A percentile compares a stretch with the other conserved stretches of the same genome.
Evolutionary conservation across 2,329 filamentous ascomycete genomes (phyloP).

Genomic region (Pezicula neosporulosa): DNA sequence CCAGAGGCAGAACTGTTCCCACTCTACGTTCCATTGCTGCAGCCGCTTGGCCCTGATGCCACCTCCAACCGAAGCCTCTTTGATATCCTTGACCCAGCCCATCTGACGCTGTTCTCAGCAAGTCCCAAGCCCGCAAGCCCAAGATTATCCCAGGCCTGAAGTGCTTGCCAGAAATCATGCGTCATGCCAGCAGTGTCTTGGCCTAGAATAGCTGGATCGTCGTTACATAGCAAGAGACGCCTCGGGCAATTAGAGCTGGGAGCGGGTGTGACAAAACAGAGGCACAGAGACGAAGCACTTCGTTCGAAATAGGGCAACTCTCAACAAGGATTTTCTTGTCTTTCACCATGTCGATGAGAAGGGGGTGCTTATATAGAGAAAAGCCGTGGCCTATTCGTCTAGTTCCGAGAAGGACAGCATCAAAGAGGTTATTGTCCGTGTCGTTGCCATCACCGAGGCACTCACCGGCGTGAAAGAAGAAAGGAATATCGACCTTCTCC

Average conservation of each 20-base stretch:
- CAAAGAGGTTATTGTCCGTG: slow-evolving; percentile 80
- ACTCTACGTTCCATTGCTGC: slow-evolving; percentile 75
- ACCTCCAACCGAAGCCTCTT: slow-evolving; percentile 67
- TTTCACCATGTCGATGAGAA: slow-evolving; percentile 84
- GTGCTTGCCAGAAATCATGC: slow-evolving; percentile 90
- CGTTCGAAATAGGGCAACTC: slow-evolving; percentile 87
- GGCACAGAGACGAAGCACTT: slow-evolving; percentile 75
- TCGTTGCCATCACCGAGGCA: slow-evolving; percentile 74
- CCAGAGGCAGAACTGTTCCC: slow-evolving; percentile 91
- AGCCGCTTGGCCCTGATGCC: slow-evolving; percentile 70
- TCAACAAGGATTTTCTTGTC: slow-evolving; percentile 86
- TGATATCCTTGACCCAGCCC: slow-evolving; percentile 79
- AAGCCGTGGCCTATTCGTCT: slow-evolving; percentile 87
- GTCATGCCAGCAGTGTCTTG: slow-evolving; percentile 80
- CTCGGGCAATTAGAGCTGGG: slow-evolving; percentile 78
- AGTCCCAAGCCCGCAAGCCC: slow-evolving; percentile 84
- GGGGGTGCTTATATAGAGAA: slow-evolving; percentile 85
- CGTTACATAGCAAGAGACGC: slow-evolving; percentile 86
- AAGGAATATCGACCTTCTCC: slow-evolving; percentile 78
- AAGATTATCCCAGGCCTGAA: slow-evolving; percentile 89
- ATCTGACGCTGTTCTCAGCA: slow-evolving; percentile 89
- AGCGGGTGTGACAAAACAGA: slow-evolving; percentile 77
- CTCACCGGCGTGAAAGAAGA: slow-evolving; percentile 95
- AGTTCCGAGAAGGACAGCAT: slow-evolving; percentile 82
- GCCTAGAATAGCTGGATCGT: slow-evolving; percentile 85